Base-by-base conservation (phyloP, 306 rosid genomes). In the Sesbania bispinosa region DNA sequence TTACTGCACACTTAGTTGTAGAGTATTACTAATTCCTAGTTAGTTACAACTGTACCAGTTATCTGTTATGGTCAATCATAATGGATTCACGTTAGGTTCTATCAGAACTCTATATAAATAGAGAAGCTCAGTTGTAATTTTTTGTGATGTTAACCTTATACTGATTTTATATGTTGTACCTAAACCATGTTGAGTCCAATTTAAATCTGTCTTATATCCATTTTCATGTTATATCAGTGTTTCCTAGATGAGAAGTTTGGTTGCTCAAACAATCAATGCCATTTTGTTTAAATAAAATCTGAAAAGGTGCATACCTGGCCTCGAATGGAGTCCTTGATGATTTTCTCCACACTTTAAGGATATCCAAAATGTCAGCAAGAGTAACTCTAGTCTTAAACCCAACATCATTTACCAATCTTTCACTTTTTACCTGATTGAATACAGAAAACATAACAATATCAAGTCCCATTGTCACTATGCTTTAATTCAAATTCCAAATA, bases 341-440 rank as follows among this genome's bases (percentile, higher is more conserved):
- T 61, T 45, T 74, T 80, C 88, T 87, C 98, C 92, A 88, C 60
- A 71, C 67, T 80, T 78, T 80, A 38, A 93, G 71, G 51, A 88
- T 76, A 71, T 88, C 86, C 79, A 84, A 76, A 80, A 77, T 74
- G 68, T 90, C 98, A 47, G 67, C 79, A 33, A 93, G 82, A 62
- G 86, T 83, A 53, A 93, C 96, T 74, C 63, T 79, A 26, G 88
- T 93, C 89, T 90, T 93, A 54, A 93, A 87, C 70, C 98, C 97
- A 77, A 93, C 42, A 62, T 85, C 89, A 9, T 64, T 42, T 20
- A 77, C 88, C 35, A 93, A 76, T 75, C 80, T 90, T 73, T 79
- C 86, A 78, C 86, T 87, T 77, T 67, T 83, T 71, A 86, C 97
- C 98, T 93, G 88, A 76, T 75, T 70, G 77, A 67, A 54, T 16